These are phyloP conservation scores for Boechera divaricarpa DNA, from an alignment of 345 rosid genomes.

Conservation along the genomic window DNA sequence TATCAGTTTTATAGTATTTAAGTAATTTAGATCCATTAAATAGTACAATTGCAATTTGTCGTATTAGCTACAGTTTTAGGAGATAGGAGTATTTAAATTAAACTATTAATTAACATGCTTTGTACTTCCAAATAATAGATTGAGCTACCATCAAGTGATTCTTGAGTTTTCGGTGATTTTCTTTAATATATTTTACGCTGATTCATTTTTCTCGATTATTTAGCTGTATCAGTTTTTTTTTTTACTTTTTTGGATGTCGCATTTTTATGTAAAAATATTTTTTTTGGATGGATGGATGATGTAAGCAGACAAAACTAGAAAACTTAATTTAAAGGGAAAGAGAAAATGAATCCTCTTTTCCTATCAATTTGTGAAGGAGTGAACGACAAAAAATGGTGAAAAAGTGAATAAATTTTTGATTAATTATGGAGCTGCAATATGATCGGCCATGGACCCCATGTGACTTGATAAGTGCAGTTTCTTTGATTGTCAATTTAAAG, in stretches of 20 bases:
- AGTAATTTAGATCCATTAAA: neutral
- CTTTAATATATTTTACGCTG: neutral
- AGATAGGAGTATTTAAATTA: neutral
- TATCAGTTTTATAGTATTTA: neutral
- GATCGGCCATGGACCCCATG: constrained; percentile 30
- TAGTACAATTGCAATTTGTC: neutral
- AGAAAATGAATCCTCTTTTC: constrained; percentile 14
- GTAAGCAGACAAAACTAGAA: constrained; percentile 32
- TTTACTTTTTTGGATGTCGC: neutral
- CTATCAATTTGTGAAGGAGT: constrained; percentile 29
- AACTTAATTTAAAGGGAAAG: neutral
- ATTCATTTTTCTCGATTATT: too few relatives aligned
- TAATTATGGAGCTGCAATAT: constrained; percentile 24
- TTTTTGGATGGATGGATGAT: constrained; percentile 1
- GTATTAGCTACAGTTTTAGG: neutral
- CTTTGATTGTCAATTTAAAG: constrained; percentile 17
- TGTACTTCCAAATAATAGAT: neutral
- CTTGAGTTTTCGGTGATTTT: neutral
- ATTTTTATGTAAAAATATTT: neutral
- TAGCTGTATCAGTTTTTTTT: neutral
- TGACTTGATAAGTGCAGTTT: constrained; percentile 34
- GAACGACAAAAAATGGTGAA: constrained; percentile 27
- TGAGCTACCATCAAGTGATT: neutral
- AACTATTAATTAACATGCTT: neutral
- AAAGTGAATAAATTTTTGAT: constrained; percentile 6